phyloP scores from a whole-genome alignment of 148 eudicot species.

The Camellia japonica region DNA sequence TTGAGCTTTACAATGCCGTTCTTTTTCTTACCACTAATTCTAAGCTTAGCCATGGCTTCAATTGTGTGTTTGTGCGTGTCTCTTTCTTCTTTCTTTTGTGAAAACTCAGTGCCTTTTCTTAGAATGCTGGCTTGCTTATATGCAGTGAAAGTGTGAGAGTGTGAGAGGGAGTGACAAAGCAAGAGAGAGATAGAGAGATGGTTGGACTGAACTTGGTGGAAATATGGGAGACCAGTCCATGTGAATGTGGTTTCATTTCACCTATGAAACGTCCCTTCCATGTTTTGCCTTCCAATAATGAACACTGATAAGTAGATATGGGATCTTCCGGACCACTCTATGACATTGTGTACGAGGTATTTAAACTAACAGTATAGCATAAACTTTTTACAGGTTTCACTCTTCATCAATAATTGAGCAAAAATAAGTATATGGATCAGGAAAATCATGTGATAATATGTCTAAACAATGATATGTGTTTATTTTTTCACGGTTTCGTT shows the following conservation, averaged over 20 bases:
- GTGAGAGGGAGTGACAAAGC: background rate
- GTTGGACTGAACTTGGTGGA: background rate
- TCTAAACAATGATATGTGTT: too few species aligned
- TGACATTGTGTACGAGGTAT: too few species aligned
- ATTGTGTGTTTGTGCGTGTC: too few species aligned
- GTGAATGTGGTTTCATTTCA: slow-evolving; percentile 19
- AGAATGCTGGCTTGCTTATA: background rate
- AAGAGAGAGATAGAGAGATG: background rate
- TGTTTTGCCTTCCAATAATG: background rate
- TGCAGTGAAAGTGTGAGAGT: background rate
- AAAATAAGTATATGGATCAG: too few species aligned
- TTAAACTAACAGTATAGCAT: too few species aligned
- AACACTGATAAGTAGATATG: too few species aligned
- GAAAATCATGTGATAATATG: too few species aligned
- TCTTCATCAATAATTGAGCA: too few species aligned
- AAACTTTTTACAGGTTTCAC: too few species aligned
- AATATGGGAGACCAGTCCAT: slow-evolving; percentile 27
- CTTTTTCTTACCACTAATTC: slow-evolving; percentile 23
- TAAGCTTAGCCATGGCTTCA: slow-evolving; percentile 20
- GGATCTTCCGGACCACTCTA: too few species aligned
- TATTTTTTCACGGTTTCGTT: too few species aligned
- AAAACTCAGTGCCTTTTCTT: background rate
- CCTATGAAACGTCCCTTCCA: slow-evolving; percentile 22
- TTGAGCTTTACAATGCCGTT: slow-evolving; percentile 45
- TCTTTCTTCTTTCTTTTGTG: background rate